A percentile compares a stretch with the other conserved stretches of the same genome.
Evolutionary conservation across 2,329 filamentous ascomycete genomes (phyloP).

Genomic region (Fusarium anguioides): DNA sequence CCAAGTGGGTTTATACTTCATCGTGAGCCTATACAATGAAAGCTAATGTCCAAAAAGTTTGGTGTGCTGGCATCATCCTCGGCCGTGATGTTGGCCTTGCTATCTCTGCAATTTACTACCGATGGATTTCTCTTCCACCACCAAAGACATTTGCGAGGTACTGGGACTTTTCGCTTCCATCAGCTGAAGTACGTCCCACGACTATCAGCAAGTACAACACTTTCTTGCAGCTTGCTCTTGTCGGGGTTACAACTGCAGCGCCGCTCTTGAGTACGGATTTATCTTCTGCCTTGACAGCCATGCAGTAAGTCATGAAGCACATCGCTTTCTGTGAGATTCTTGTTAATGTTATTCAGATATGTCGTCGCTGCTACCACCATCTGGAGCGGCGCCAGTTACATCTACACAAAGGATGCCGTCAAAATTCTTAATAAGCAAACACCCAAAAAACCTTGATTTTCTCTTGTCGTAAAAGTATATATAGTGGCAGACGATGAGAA

Average conservation of each 20-base stretch:
- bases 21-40: not conserved
- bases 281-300: slow-evolving; percentile 64
- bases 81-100: slow-evolving; percentile 87
- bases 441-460: slow-evolving; percentile 31
- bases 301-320: slow-evolving; percentile 67
- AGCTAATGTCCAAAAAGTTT: slow-evolving; percentile 65
- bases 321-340: not conserved
- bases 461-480: not conserved
- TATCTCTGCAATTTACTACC: slow-evolving; percentile 91
- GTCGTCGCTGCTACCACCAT: slow-evolving; percentile 89
- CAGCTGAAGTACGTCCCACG: slow-evolving; percentile 84
- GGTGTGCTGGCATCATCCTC: slow-evolving; percentile 89
- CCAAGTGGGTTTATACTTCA: slow-evolving; percentile 67
- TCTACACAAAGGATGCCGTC: slow-evolving; percentile 90
- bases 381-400: slow-evolving; percentile 94
- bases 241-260: slow-evolving; percentile 84
- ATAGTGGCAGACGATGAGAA: slow-evolving; percentile 2
- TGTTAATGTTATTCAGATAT: slow-evolving; percentile 65
- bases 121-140: slow-evolving; percentile 91
- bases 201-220: slow-evolving; percentile 94
- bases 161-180: slow-evolving; percentile 96
- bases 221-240: slow-evolving; percentile 85
- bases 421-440: slow-evolving; percentile 73
- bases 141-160: slow-evolving; percentile 94
- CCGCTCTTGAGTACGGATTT: slow-evolving; percentile 76